These are phyloP conservation scores for Pleurotus djamor DNA, from an alignment of 768 basidiomycete species.

Conservation along the genomic window DNA sequence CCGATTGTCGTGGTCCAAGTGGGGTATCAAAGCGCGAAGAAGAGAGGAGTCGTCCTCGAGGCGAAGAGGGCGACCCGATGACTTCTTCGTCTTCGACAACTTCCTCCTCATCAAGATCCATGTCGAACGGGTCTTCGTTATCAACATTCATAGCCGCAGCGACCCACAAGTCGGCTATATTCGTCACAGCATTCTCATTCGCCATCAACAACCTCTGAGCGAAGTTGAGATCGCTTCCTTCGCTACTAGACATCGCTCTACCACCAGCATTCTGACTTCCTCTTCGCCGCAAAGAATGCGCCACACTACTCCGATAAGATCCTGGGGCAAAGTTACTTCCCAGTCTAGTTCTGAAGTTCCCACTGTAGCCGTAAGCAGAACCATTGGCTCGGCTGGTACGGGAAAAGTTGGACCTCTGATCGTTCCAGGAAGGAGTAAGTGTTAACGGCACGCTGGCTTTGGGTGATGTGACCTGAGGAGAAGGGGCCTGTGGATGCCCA, in stretches of 20 bases:
- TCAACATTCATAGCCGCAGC: conserved; percentile 96
- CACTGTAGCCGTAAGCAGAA: conserved; percentile 78
- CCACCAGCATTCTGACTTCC: conserved; percentile 46
- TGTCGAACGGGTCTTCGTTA: conserved; percentile 79
- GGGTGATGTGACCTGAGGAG: background rate
- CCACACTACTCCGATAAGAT: conserved; percentile 52
- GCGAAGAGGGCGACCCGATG: conserved; percentile 19
- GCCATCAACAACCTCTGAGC: conserved; percentile 88
- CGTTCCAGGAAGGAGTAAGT: conserved; percentile 29
- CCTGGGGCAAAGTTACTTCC: conserved; percentile 44
- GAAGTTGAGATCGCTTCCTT: conserved; percentile 68
- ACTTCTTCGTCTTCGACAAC: conserved; percentile 28
- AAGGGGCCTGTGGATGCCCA: conserved; percentile 14
- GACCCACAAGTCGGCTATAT: conserved; percentile 96
- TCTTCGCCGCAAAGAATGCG: conserved; percentile 49
- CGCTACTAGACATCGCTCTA: conserved; percentile 35
- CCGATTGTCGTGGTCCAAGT: conserved; percentile 27
- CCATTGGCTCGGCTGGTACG: conserved; percentile 64
- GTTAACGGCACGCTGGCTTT: conserved; percentile 1
- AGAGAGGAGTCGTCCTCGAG: conserved; percentile 13
- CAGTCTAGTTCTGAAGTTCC: conserved; percentile 53
- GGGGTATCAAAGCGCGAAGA: conserved; percentile 18
- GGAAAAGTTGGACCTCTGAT: conserved; percentile 48
- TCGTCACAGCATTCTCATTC: conserved; percentile 93
- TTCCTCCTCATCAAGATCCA: conserved; percentile 44